Percentiles rank a stretch among this genome's conserved stretches.
Conservation (phyloP, 2,329 filamentous ascomycete genomes). For the Xylariaceae sp. region DNA sequence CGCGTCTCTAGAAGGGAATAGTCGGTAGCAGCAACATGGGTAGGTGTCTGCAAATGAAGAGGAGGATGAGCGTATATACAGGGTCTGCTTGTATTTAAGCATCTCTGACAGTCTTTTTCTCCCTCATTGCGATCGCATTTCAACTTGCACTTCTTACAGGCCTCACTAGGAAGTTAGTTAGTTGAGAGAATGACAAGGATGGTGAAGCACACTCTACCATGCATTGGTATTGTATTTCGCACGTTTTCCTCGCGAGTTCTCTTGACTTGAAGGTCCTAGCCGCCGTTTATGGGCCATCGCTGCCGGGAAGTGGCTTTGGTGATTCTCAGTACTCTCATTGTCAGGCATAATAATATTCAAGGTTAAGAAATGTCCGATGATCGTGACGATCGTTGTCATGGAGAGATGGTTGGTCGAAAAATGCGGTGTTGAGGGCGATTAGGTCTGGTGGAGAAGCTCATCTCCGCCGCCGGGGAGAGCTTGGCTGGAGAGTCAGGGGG, state of each 20-base stretch:
- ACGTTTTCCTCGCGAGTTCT: background rate
- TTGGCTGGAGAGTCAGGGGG: too few species aligned
- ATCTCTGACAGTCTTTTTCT: background rate
- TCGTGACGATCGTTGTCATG: too few species aligned
- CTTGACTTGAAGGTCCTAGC: background rate
- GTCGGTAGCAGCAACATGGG: too few species aligned
- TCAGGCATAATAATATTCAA: background rate
- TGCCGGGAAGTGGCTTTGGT: background rate
- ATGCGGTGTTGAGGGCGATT: too few species aligned
- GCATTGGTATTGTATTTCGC: constrained; percentile 13
- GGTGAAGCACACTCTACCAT: constrained; percentile 5
- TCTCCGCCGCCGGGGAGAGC: too few species aligned
- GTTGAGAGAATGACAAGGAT: background rate
- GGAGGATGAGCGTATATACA: background rate
- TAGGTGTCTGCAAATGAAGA: too few species aligned
- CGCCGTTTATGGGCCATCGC: background rate
- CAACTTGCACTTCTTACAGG: constrained; percentile 5
- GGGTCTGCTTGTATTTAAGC: background rate
- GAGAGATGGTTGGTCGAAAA: too few species aligned
- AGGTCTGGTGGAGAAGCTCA: too few species aligned
- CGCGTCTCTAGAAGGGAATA: background rate
- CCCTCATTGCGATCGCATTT: constrained; percentile 2
- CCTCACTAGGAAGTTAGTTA: background rate
- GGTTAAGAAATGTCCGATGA: too few species aligned
- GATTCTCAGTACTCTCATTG: background rate